Base-by-base conservation (phyloP, 139 green algal species). In the Coelastrella sp. region DNA sequence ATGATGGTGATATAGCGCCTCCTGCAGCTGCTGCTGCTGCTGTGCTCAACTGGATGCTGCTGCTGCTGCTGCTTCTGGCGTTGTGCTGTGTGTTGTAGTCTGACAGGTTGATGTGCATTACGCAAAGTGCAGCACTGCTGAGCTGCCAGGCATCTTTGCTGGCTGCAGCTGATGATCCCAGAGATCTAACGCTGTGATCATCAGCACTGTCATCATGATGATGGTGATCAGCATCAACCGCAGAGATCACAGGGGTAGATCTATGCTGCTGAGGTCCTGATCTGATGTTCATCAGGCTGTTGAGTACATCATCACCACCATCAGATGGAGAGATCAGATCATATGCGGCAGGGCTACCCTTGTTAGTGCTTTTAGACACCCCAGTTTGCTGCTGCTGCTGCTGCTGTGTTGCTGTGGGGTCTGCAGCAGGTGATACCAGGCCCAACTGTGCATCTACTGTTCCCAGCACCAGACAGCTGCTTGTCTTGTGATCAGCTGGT, bases 371-470 rank as follows among this genome's bases (percentile, higher is more conserved):
- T 23, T 25, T 41, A 32, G 11, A 23, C 38, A 38, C 23, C 34
- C 23, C 64, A 3, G n/a, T 13, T 25, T 78, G 41, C 71, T 79
- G 71, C 41, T 81, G 48, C 48, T 67, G 30, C 48, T 37, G 50
- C 73, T 45, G 5, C 73, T 81, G 48, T 37, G 50, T 30, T 62
- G 13, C 57, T 66, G 57, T n/a, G n/a, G n/a, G n/a, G n/a, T 2
- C 27, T 69, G 62, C 30, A 69, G 62, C 30, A 40, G 19, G 27
- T 7, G 30, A 43, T 2, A 11, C 73, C 5, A 67, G 50, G 19
- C 30, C 35, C 7, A 81, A 21, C 32, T 81, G 73, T 11, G 48
- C 30, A 48, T 81, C 73, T 13, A 81, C 73, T 48, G 73, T 81
- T 40, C 32, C 73, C 21, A 81, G 30, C 32, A 67, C 48, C 30